Evolutionary conservation across 1,284 basidiomycete genomes (phyloP).

Genomic region (Rhodotorula sp.): DNA sequence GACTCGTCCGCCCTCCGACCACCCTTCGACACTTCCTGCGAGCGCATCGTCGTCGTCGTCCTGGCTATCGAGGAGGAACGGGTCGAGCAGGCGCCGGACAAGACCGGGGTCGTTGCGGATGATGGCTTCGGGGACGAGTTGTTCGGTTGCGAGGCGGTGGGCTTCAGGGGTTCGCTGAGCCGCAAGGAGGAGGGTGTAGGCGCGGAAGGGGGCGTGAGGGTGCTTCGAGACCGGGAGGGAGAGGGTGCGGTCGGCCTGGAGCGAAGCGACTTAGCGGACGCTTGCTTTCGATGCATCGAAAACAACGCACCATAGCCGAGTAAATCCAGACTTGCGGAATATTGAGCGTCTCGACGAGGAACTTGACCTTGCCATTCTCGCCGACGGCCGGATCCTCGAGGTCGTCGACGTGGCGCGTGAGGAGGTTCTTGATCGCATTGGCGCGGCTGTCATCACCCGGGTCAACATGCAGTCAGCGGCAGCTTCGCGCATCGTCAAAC

Average conservation of each 20-base stretch:
- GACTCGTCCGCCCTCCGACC: conserved; percentile 44
- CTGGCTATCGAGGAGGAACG: conserved; percentile 64
- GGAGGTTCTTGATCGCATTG: conserved; percentile 74
- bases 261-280: no score
- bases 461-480: neutral
- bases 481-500: neutral
- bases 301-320: conserved; percentile 68
- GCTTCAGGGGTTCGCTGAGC: conserved; percentile 71
- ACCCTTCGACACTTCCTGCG: conserved; percentile 43
- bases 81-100: conserved; percentile 69
- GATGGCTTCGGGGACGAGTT: conserved; percentile 87
- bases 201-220: conserved; percentile 56
- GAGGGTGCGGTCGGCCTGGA: conserved; percentile 66
- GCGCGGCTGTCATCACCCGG: conserved; percentile 67
- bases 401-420: conserved; percentile 68
- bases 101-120: conserved; percentile 74
- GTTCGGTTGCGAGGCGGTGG: conserved; percentile 73
- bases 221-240: conserved; percentile 59
- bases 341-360: conserved; percentile 71
- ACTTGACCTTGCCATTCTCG: conserved; percentile 57
- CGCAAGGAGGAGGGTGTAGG: conserved; percentile 72
- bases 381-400: conserved; percentile 60
- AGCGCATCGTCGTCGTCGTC: conserved; percentile 51
- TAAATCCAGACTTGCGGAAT: conserved; percentile 83
- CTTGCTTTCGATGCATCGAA: neutral